Percentiles rank a stretch among this genome's conserved stretches.
phyloP scores from a whole-genome alignment of 192 early-diverging fungal species.

The Coemansia sp. region DNA sequence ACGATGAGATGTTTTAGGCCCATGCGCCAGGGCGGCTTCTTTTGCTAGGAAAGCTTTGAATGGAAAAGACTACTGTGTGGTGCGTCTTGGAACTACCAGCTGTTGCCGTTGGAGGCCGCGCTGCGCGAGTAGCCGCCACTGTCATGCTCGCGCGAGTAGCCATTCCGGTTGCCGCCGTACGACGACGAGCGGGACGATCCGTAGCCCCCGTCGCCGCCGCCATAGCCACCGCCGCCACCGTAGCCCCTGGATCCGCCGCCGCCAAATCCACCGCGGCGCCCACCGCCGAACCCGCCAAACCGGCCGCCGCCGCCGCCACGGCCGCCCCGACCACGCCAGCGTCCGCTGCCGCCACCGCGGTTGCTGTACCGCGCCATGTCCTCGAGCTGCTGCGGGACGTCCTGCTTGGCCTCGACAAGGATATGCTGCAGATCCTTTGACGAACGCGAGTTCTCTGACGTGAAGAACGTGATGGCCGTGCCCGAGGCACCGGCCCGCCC shows the following conservation, averaged over 20 bases:
- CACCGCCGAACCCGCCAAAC: constrained; percentile 5
- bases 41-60: too few species aligned
- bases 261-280: constrained; percentile 19
- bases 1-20: constrained; percentile 60
- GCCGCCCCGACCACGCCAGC: constrained; percentile 48
- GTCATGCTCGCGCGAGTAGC: constrained; percentile 5
- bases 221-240: constrained; percentile 16
- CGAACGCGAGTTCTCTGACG: constrained; percentile 74
- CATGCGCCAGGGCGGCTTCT: too few species aligned
- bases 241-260: constrained; percentile 9
- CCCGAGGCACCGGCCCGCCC: constrained; percentile 89
- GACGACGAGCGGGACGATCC: constrained; percentile 31
- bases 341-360: constrained; percentile 49
- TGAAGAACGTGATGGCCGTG: constrained; percentile 92
- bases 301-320: constrained; percentile 43
- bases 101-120: constrained; percentile 8
- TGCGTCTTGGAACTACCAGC: constrained; percentile 7
- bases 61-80: too few species aligned
- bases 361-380: constrained; percentile 60
- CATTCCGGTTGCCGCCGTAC: constrained; percentile 9
- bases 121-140: constrained; percentile 26
- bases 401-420: constrained; percentile 85
- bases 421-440: constrained; percentile 82
- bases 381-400: constrained; percentile 71
- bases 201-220: constrained; percentile 19